Base-by-base conservation (phyloP, 345 rosid genomes). In the Hevea brasiliensis region DNA sequence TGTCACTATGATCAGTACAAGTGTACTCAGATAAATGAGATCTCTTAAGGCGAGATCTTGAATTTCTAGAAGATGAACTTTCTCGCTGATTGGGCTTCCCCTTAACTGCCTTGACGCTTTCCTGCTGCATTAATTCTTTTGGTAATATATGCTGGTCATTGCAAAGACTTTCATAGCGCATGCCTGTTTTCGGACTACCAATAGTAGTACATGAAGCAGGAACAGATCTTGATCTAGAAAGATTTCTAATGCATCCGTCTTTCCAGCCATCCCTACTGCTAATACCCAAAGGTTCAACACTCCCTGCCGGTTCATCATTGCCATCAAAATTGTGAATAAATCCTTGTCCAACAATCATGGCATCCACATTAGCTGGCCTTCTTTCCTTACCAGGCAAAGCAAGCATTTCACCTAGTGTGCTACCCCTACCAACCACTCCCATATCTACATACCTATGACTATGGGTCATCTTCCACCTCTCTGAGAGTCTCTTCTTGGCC, bases 181-280 rank as follows among this genome's bases (percentile, higher is more conserved):
- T 63, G 75, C 76, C 84, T 45, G 76, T 56, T 73, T 72, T 81
- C 55, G 87, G 89, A 83, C 85, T 87, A 72, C 84, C 73, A 65
- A 71, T 53, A 37, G 68, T 67, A 35, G 82, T 73, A 58, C 88
- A 88, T 56, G 91, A 89, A 72, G 87, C 76, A 48, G 89, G 90
- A 72, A 93, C 80, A 72, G 99, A 90, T 81, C 89, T 85, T 65
- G 98, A 84, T 83, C 93, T 87, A 18, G 91, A 80, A 24, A 84
- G 74, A 57, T 68, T 86, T 54, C 78, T 58, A 20, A 85, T 71
- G 41, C 81, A 70, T 14, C 80, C 83, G 77, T 89, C 92, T 84
- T 89, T 93, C 98, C 97, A 91, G 48, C 98, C 97, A 86, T 93
- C 98, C 79, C 87, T 86, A 70, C 98, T 96, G 86, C 98, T 93